A percentile compares a stretch with the other conserved stretches of the same genome.
Conservation (phyloP, 1,284 basidiomycete genomes). For the Pseudozyma tsukubaensis region DNA sequence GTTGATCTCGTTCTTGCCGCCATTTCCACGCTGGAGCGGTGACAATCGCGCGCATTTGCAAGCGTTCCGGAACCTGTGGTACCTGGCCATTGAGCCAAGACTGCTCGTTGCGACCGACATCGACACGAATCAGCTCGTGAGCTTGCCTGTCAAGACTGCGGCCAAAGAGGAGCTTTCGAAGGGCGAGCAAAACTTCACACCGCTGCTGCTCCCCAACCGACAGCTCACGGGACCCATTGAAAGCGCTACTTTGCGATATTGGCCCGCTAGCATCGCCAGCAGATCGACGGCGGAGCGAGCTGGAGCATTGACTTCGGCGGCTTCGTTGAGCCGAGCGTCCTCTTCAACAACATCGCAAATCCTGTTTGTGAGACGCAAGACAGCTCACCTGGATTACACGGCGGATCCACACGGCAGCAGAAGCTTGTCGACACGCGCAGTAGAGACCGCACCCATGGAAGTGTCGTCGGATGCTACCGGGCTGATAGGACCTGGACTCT, state of each 20-base stretch:
- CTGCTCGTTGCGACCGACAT: slow-evolving; percentile 81
- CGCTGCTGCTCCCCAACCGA: slow-evolving; percentile 85
- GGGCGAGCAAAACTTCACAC: slow-evolving; percentile 66
- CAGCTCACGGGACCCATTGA: slow-evolving; percentile 74
- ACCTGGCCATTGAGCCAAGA: slow-evolving; percentile 90
- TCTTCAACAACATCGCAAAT: slow-evolving; percentile 27
- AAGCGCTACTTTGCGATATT: slow-evolving; percentile 91
- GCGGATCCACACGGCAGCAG: slow-evolving; percentile 92
- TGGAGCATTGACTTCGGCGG: slow-evolving; percentile 1
- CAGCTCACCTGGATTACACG: slow-evolving; percentile 89
- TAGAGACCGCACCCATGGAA: slow-evolving; percentile 25
- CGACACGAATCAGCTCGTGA: slow-evolving; percentile 51
- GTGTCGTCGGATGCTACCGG: slow-evolving; percentile 11
- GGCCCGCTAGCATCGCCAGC: slow-evolving; percentile 68
- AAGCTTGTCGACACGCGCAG: slow-evolving; percentile 73
- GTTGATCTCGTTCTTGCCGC: slow-evolving; percentile 83
- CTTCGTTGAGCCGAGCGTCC: neutral
- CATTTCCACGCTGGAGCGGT: slow-evolving; percentile 75
- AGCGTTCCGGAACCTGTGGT: slow-evolving; percentile 94
- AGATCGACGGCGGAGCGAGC: slow-evolving; percentile 9
- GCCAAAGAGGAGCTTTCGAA: neutral
- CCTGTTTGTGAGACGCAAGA: slow-evolving; percentile 84
- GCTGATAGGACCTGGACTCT: slow-evolving; percentile 68
- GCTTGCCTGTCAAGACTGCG: slow-evolving; percentile 46
- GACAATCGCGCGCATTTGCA: slow-evolving; percentile 94